Evolutionary conservation across 2,329 filamentous ascomycete genomes (phyloP), one percentile per base, ranked within the genome.

Genomic region (Scedosporium apiospermum): DNA sequence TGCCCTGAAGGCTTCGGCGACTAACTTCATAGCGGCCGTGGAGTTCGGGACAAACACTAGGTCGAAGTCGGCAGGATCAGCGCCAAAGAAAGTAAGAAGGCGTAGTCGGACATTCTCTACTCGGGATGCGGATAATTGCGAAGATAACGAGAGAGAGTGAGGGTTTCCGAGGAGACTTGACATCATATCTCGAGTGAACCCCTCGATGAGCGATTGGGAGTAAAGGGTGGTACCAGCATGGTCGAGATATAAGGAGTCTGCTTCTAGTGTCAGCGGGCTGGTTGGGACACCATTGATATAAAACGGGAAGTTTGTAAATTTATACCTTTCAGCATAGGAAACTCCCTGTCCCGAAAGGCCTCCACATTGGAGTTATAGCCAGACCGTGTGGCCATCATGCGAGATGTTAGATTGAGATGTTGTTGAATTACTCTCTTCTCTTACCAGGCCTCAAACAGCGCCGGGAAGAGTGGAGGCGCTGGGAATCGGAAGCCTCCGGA

Each of bases 301-400:
- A 16, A 30, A 16, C 30, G 23, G 49, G 14, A 23, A 12, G 9
- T 41, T 30, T 34, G 41, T 16, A 42, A 49, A 69, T 58, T 64
- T 69, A 63, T 70, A 88, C 88, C 86, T 75, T 82, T 77, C 53
- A 91, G 78, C 86, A 89, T 88, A 27, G 88, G 88, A 72, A 85
- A 91, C 68, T 91, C 87, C 41, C 70, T 70, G 16, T 78, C 73
- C 64, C 88, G 79, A 34, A 90, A 77, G 14, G 70, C 70, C 71
- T 89, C 85, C 18, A 91, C 79, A 38, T 75, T 74, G 63, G 72
- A 71, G 71, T 89, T 85, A 71, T 90, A 90, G 2, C 57, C 64
- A 6, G n/a, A 10, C n/a, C 27, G 21, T 30, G 30, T n/a, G 9
- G 63, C 44, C 63, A 63, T 64, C 10, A 58, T 58, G 18, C 42